These are phyloP conservation scores for Centaurea solstitialis DNA, from an alignment of 129 eudicot species.

Conservation along the genomic window DNA sequence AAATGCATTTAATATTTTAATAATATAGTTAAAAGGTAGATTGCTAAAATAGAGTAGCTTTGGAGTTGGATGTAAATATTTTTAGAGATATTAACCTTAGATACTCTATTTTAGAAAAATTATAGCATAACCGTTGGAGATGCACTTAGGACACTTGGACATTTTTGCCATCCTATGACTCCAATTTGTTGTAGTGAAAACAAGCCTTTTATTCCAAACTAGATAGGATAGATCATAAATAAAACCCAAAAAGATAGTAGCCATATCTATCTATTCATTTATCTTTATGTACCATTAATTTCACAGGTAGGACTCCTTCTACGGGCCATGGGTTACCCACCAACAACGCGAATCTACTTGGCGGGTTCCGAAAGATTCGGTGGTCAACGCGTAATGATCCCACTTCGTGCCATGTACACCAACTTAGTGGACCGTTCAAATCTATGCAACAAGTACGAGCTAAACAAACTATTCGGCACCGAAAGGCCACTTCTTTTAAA, in stretches of 20 bases:
- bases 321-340: constrained; percentile 88
- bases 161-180: not conserved
- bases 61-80: too few species aligned
- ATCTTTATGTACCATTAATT: constrained; percentile 9
- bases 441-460: constrained; percentile 70
- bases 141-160: not conserved
- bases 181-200: not conserved
- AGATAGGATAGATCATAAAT: not conserved
- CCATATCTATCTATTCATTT: not conserved
- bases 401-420: constrained; percentile 79
- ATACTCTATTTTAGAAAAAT: too few species aligned
- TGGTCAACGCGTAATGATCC: constrained; percentile 87
- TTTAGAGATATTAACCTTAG: too few species aligned
- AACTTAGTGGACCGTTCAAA: constrained; percentile 79
- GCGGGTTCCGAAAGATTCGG: constrained; percentile 90
- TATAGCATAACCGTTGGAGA: too few species aligned
- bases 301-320: constrained; percentile 83
- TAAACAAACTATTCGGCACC: constrained; percentile 54
- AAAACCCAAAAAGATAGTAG: not conserved
- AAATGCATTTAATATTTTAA: too few species aligned
- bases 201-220: not conserved
- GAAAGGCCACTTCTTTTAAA: constrained; percentile 52
- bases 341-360: constrained; percentile 73
- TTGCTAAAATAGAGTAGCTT: too few species aligned
- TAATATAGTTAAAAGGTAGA: too few species aligned